These are phyloP conservation scores for Aspergillus avenaceus DNA, from an alignment of 495 filamentous ascomycete species.

Conservation along the genomic window DNA sequence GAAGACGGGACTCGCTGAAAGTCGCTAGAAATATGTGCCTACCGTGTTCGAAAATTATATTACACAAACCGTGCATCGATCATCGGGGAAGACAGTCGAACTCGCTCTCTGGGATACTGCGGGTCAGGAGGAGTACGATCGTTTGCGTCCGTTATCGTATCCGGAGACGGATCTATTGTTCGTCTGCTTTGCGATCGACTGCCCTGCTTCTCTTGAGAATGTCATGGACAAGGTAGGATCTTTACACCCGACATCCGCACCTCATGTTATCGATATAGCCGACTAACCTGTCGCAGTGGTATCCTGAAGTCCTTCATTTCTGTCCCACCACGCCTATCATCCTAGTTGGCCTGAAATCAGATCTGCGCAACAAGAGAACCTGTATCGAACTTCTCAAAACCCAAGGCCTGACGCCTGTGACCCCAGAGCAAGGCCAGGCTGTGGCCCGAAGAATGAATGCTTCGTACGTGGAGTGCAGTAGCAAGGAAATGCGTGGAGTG, in stretches of 20 bases:
- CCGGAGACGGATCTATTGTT: constrained; percentile 97
- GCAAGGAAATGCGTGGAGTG: constrained; percentile 93
- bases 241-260: neutral
- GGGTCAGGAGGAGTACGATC: constrained; percentile 97
- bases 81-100: constrained; percentile 88
- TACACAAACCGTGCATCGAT: constrained; percentile 83
- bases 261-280: no score
- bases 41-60: constrained; percentile 99
- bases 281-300: constrained; percentile 65
- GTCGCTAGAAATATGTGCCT: constrained; percentile 90
- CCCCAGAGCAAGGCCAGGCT: constrained; percentile 77
- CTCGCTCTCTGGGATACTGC: constrained; percentile 98
- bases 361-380: constrained; percentile 86
- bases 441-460: constrained; percentile 93
- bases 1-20: neutral
- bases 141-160: constrained; percentile 90
- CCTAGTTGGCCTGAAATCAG: constrained; percentile 92
- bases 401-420: constrained; percentile 93
- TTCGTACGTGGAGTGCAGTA: constrained; percentile 94
- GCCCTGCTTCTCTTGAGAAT: constrained; percentile 95
- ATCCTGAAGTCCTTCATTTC: constrained; percentile 97
- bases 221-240: constrained; percentile 90
- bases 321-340: constrained; percentile 95
- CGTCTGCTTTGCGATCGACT: constrained; percentile 99
- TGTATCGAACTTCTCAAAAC: constrained; percentile 98